Evolutionary conservation across 2,329 filamentous ascomycete genomes (phyloP).

Genomic region (Aspergillus pseudotamarii): DNA sequence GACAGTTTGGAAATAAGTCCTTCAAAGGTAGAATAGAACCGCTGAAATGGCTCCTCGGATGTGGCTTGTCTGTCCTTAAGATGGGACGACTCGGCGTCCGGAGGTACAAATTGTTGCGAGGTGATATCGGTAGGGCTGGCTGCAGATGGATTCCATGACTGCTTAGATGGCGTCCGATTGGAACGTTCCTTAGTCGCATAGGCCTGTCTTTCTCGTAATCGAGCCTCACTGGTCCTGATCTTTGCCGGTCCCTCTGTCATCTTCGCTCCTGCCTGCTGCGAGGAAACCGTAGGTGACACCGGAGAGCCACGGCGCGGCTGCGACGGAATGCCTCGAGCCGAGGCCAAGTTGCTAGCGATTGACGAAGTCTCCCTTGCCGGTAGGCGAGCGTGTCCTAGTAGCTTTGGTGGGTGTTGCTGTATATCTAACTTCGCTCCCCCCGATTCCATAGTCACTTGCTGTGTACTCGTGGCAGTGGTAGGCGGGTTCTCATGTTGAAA

Average conservation of each 20-base stretch:
- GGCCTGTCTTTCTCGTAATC: constrained; percentile 24
- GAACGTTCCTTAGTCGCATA: constrained; percentile 28
- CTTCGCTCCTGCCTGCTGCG: constrained; percentile 72
- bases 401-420: constrained; percentile 42
- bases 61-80: constrained; percentile 23
- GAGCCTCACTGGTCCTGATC: constrained; percentile 34
- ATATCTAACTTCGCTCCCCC: constrained; percentile 32
- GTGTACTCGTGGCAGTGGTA: constrained; percentile 21
- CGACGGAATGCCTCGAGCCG: constrained; percentile 74
- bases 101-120: constrained; percentile 35
- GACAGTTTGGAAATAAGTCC: constrained; percentile 86
- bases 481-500: constrained; percentile 62
- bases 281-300: constrained; percentile 71
- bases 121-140: constrained; percentile 38
- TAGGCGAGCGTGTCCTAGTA: constrained; percentile 45
- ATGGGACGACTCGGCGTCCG: constrained; percentile 31
- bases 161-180: constrained; percentile 30
- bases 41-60: constrained; percentile 77
- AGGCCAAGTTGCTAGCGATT: constrained; percentile 85
- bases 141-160: constrained; percentile 38
- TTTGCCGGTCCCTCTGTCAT: constrained; percentile 60
- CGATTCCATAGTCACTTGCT: constrained; percentile 21
- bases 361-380: constrained; percentile 74
- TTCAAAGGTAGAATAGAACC: constrained; percentile 91
- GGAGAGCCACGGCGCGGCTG: constrained; percentile 63